Evolutionary conservation across 495 filamentous ascomycete species (phyloP), one percentile per base, ranked within the genome.

Genomic region (Aspergillus indologenus): DNA sequence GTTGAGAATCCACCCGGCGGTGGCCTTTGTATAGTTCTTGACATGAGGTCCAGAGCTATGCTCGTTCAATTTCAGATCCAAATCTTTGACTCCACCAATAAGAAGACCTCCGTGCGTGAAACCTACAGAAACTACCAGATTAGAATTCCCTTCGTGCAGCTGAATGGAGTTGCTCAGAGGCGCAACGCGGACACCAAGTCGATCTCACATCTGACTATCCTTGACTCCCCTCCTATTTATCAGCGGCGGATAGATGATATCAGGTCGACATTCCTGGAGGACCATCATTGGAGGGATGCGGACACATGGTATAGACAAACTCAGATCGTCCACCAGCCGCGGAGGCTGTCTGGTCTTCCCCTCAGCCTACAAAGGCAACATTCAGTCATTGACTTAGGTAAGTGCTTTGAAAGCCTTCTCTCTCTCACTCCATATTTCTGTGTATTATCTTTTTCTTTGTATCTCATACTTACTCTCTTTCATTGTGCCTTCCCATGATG

Each of bases 221-320:
- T 94, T 21, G 75, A 82, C 5, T 81, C 79, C 29, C 85, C 94
- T 5, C 88, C 92, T 0, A 60, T 81, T 2, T 86, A 85, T 62
- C 91, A 80, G 63, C 77, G 81, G 57, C 84, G 84, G 59, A 68
- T 79, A 6, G 63, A 71, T 1, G 65, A 85, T 26, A 64, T 71
- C 17, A 61, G 45, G 2, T 59, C 50, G 24, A 75, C 73, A 0
- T 78, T 82, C 53, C 78, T 73, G 15, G 68, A 68, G 9, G 58
- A 67, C 0, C 71, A 53, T 15, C 70, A 26, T 40, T 97, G 92
- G 92, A 77, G 67, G 29, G 84, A 88, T 15, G 72, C 73, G 21
- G 85, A 92, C 61, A 71, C 81, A 9, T 98, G 92, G 92, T 83
- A 79, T 44, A 80, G 94, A 15, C 87, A 88, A 54, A 90, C 90